phyloP scores from a whole-genome alignment of 192 early-diverging fungal species.

The Gigaspora rosea region DNA sequence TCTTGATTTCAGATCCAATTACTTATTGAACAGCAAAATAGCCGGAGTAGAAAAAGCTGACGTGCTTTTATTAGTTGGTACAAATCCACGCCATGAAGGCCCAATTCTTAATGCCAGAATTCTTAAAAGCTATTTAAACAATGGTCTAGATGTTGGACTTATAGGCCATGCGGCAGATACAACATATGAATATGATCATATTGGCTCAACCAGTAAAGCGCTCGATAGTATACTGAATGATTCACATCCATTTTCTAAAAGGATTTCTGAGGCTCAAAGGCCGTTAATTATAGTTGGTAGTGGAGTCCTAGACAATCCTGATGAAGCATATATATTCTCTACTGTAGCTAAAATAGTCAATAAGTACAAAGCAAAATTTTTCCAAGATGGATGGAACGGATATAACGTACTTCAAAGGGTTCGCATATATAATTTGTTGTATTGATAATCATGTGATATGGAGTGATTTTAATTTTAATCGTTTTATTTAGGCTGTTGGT shows the following conservation, averaged over 20 bases:
- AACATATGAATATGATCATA: constrained; percentile 89
- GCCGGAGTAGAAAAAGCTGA: constrained; percentile 93
- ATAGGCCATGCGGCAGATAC: constrained; percentile 78
- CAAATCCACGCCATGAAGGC: constrained; percentile 96
- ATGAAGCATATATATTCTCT: constrained; percentile 72
- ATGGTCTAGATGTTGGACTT: constrained; percentile 76
- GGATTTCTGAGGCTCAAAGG: constrained; percentile 80
- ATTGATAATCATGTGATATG: background rate
- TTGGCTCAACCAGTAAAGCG: constrained; percentile 65
- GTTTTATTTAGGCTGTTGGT: constrained; percentile 65
- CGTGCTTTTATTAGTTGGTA: constrained; percentile 85
- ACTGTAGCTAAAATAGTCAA: constrained; percentile 75
- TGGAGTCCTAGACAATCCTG: constrained; percentile 72
- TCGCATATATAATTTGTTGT: constrained; percentile 31
- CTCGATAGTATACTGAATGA: constrained; percentile 73
- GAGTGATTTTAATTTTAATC: background rate
- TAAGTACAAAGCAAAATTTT: constrained; percentile 66
- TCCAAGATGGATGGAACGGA: constrained; percentile 84
- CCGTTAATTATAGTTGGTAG: constrained; percentile 91
- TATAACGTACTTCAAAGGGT: constrained; percentile 89
- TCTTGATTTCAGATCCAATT: constrained; percentile 88
- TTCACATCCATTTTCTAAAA: constrained; percentile 70
- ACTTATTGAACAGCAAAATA: constrained; percentile 81
- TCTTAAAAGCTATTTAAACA: constrained; percentile 89
- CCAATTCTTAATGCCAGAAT: constrained; percentile 95